Percentiles rank a stretch among this genome's conserved stretches.
These are phyloP conservation scores for Hyaloscypha bicolor DNA, from an alignment of 495 filamentous ascomycete species.

Conservation along the genomic window DNA sequence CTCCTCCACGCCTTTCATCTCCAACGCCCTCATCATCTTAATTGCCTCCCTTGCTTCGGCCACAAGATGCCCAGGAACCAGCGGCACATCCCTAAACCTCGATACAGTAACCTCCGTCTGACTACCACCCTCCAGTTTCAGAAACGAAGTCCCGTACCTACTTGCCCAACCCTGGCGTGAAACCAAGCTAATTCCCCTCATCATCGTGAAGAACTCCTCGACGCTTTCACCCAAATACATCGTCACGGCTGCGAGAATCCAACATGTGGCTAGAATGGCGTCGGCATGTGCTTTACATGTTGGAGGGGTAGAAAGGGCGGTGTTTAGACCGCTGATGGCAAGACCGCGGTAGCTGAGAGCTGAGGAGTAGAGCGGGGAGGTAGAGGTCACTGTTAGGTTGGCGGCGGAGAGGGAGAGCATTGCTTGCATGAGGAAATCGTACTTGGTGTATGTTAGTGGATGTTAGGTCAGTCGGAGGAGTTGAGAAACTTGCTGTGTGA, in stretches of 20 bases:
- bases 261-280: conserved; percentile 10
- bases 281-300: background rate
- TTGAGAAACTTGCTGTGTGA: background rate
- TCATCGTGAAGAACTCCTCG: conserved; percentile 6
- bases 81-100: background rate
- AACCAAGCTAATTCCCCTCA: background rate
- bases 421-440: conserved; percentile 6
- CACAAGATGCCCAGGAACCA: background rate
- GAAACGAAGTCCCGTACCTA: background rate
- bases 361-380: background rate
- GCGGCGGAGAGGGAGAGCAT: conserved; percentile 10
- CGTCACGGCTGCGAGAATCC: background rate
- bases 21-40: background rate
- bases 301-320: background rate
- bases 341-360: conserved; percentile 2
- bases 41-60: background rate
- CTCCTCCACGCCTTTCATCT: background rate
- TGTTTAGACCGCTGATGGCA: conserved; percentile 1
- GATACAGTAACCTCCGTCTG: background rate
- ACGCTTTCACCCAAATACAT: conserved; percentile 4
- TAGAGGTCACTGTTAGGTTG: background rate
- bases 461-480: background rate
- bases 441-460: conserved; percentile 2
- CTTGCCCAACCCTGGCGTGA: background rate
- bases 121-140: background rate